Evolutionary conservation across 805 yeast species (phyloP), one percentile per base, ranked within the genome.

Genomic region (Pichia paraexigua): DNA sequence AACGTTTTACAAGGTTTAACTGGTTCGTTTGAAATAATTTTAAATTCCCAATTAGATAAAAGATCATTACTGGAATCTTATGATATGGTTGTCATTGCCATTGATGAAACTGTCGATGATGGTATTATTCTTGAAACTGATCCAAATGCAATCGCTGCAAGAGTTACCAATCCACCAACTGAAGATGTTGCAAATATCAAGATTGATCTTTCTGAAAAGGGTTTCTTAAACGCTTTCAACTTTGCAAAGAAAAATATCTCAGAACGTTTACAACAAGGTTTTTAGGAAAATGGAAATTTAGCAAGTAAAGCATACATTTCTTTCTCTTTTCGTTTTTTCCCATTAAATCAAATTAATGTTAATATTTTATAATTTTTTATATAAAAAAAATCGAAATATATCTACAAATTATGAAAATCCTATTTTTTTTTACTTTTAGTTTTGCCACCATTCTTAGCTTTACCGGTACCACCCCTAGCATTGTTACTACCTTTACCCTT

Each of bases 111-210:
- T 11, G 75, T 94, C 47, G 99, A 94, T 65, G 95, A 91, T 64
- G 99, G 98, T 41, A 81, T 94, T 56, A 82, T 94, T 51, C 76
- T 94, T 59, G 97, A 94, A 67, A 85, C 90, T 27, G 97, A 94
- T 62, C 82, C 95, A 6, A 80, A 85, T 37, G 82, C 87, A 42
- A 87, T 94, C 59, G 91, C 92, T 2, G 80, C 95, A 17, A 80
- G 99, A 70, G 96, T 91, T 25, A 87, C 98, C n/a, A 79, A 81
- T 53, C 83, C 94, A 32, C 96, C 97, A 45, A 69, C 80, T 35
- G 80, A 76, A 57, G 96, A 89, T 60, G 71, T 70, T 30, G 72
- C 76, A 40, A 75, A 77, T 55, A 71, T 81, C 60, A 76, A 77
- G 61, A 76, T 86, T 52, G 91, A 85, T 61, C 66, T 83, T 44